phyloP scores from a whole-genome alignment of 768 basidiomycete genomes.

The Podaxis rugospora region DNA sequence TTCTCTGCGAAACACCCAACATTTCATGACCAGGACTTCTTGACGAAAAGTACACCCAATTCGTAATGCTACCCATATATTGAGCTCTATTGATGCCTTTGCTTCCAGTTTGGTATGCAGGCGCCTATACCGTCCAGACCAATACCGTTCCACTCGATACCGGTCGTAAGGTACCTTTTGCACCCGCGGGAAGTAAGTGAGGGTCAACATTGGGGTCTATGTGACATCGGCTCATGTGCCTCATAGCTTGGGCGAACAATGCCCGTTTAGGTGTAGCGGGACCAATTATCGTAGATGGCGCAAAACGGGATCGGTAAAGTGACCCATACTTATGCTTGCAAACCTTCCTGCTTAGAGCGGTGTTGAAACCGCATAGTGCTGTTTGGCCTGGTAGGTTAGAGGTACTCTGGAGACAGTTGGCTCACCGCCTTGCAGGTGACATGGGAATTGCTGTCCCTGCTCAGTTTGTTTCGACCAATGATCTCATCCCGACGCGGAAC shows the following conservation, averaged over 20 bases:
- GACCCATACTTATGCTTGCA: background rate
- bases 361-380: constrained; percentile 27
- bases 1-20: constrained; percentile 43
- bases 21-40: constrained; percentile 41
- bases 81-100: background rate
- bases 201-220: background rate
- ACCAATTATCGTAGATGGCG: constrained; percentile 58
- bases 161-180: constrained; percentile 44
- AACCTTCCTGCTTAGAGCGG: background rate
- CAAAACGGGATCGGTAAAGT: constrained; percentile 50
- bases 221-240: background rate
- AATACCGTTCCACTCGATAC: constrained; percentile 49
- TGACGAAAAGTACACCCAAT: constrained; percentile 38
- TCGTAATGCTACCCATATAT: no score
- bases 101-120: constrained; percentile 49
- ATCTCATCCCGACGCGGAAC: constrained; percentile 50
- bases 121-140: constrained; percentile 59
- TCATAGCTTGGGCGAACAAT: constrained; percentile 49
- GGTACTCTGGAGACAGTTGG: background rate
- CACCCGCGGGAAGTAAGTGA: constrained; percentile 35
- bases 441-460: constrained; percentile 62
- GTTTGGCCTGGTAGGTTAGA: constrained; percentile 46
- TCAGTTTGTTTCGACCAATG: constrained; percentile 58
- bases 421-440: constrained; percentile 32
- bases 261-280: constrained; percentile 51